Base-by-base conservation (phyloP, 768 basidiomycete genomes). In the Rhizopogon sp. region DNA sequence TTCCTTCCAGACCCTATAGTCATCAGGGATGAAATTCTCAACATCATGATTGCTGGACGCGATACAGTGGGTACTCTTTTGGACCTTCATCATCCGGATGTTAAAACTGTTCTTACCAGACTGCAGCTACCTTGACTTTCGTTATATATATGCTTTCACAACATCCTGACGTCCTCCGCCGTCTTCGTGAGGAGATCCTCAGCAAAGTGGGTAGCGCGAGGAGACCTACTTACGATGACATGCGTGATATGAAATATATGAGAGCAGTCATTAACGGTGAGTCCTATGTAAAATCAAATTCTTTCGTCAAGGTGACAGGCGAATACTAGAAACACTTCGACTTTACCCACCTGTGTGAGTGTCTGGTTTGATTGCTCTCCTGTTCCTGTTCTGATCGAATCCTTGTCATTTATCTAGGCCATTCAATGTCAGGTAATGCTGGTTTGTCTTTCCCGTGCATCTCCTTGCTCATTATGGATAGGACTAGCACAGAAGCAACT, bases 181-280 rank as follows among this genome's bases (percentile, higher is more conserved):
- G 68, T 35, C 65, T 72, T 33, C 67, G 70, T 16, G 60, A 65
- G 9, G 72, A 73, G 46, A 64, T 71, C 25, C 37, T 69, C 4
- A 53, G 29, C 5, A 59, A 58, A 8, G 61, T 73, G 8, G 72
- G 72, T 4, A 47, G 54, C 13, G 59, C 62, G 5, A 62, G 55
- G 43, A 40, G 52, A n/a, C 71, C 71, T 22, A 72, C 70, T 2
- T 60, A 60, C 28, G 65, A 68, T 5, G 66, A 72, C 43, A 56
- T 72, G n/a, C 63, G 63, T 4, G 63, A 63, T 9, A 72, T 77
- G 72, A 76, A 71, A 39, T 77, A 75, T 56, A 35, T 76, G 50
- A 65, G 62, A 37, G 75, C 75, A 16, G 67, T 77, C 17, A 70
- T 76, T 22, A 70, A 69, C 20, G 67, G 67, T 68, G 54, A n/a